A percentile compares a stretch with the other conserved stretches of the same genome.
Conservation (phyloP, 2,329 filamentous ascomycete genomes). For the Penicillium olsonii region DNA sequence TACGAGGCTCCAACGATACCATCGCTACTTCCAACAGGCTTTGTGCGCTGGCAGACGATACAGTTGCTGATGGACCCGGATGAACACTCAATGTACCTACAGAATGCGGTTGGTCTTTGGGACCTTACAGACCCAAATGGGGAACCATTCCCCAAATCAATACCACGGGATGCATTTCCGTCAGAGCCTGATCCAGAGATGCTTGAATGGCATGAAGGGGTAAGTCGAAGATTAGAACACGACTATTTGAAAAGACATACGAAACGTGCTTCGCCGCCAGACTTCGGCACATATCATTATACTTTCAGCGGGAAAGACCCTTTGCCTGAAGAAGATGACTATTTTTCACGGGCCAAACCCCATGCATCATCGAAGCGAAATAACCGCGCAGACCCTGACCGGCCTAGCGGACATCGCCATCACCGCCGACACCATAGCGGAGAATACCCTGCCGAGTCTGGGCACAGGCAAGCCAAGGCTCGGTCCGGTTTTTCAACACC, state of each 20-base stretch:
- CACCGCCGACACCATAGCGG: constrained; percentile 27
- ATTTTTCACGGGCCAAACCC: constrained; percentile 12
- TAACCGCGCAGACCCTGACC: constrained; percentile 21
- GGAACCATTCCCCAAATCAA: constrained; percentile 57
- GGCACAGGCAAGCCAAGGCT: constrained; percentile 18
- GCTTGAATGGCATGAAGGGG: constrained; percentile 79
- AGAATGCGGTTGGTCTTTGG: constrained; percentile 77
- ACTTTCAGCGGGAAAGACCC: constrained; percentile 37
- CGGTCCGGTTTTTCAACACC: constrained; percentile 25
- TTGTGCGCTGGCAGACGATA: constrained; percentile 90
- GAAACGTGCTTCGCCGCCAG: constrained; percentile 35
- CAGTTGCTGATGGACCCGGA: constrained; percentile 85
- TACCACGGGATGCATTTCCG: constrained; percentile 73
- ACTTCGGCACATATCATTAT: constrained; percentile 28
- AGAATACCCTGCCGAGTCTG: constrained; percentile 18
- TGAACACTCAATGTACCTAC: constrained; percentile 81
- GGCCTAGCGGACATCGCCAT: constrained; percentile 20
- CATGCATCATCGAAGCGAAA: constrained; percentile 19
- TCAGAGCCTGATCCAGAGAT: constrained; percentile 74
- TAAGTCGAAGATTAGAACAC: constrained; percentile 68
- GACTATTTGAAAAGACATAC: constrained; percentile 54
- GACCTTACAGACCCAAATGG: constrained; percentile 71
- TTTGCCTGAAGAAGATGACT: constrained; percentile 26
- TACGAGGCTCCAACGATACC: constrained; percentile 78
- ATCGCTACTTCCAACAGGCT: constrained; percentile 78